Evolutionary conservation across 2,329 filamentous ascomycete species (phyloP).

Genomic region (Beauveria sp.): DNA sequence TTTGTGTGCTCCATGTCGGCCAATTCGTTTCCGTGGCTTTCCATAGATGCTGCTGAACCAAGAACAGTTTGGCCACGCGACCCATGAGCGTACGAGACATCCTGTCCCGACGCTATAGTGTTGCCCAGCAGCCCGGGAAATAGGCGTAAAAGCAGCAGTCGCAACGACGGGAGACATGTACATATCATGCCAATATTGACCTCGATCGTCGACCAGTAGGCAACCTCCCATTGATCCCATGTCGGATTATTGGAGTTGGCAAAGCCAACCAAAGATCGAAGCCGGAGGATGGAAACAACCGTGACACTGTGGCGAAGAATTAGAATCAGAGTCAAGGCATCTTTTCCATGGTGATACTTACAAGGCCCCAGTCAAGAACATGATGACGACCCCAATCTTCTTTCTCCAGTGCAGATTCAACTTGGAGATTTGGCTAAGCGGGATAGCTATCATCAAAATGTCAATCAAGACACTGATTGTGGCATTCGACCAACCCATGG

Average conservation of each 20-base stretch:
- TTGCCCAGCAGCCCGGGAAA: slow-evolving; percentile 15
- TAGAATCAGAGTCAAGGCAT: background rate
- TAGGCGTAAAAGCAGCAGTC: slow-evolving; percentile 15
- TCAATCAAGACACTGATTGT: slow-evolving; percentile 46
- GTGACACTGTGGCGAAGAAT: slow-evolving; percentile 13
- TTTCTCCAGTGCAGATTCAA: slow-evolving; percentile 40
- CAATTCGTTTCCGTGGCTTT: background rate
- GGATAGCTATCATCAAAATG: slow-evolving; percentile 43
- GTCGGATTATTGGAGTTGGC: slow-evolving; percentile 16
- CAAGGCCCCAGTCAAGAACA: slow-evolving; percentile 45
- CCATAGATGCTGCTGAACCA: background rate
- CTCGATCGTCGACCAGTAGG: slow-evolving; percentile 19
- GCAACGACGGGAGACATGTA: slow-evolving; percentile 18
- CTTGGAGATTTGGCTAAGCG: slow-evolving; percentile 35
- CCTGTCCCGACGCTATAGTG: background rate
- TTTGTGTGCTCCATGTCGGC: background rate
- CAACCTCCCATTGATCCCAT: slow-evolving; percentile 15
- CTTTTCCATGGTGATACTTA: slow-evolving; percentile 17
- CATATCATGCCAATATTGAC: slow-evolving; percentile 19
- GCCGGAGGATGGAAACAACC: slow-evolving; percentile 17
- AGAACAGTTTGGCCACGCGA: background rate
- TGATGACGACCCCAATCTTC: slow-evolving; percentile 40
- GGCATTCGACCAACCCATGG: slow-evolving; percentile 43
- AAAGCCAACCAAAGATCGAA: slow-evolving; percentile 15
- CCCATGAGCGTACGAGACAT: background rate